A percentile compares a stretch with the other conserved stretches of the same genome.
Evolutionary conservation across 2,329 filamentous ascomycete species (phyloP).

Genomic region (Aureobasidium subglaciale): DNA sequence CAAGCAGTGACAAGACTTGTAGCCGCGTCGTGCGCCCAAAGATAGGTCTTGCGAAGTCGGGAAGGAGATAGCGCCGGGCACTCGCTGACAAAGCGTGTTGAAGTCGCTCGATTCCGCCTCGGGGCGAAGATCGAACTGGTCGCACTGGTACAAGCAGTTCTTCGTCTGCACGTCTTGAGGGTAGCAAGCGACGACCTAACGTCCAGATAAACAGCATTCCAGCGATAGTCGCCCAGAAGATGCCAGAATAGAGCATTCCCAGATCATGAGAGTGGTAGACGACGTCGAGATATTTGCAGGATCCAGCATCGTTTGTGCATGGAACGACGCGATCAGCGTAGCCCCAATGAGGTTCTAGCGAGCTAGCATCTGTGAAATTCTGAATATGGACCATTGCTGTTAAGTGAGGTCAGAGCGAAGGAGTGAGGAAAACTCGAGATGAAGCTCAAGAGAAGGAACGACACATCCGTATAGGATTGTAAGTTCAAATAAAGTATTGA

Average conservation of each 20-base stretch:
- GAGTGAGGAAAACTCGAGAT: background rate
- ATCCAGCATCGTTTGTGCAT: constrained; percentile 51
- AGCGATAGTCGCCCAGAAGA: constrained; percentile 50
- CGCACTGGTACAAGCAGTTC: constrained; percentile 21
- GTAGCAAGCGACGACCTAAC: background rate
- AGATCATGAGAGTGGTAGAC: constrained; percentile 50
- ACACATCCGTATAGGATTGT: background rate
- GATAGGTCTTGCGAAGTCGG: constrained; percentile 50
- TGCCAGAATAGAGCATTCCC: constrained; percentile 49
- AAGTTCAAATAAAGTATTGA: background rate
- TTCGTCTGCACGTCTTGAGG: constrained; percentile 25
- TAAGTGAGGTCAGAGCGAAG: background rate
- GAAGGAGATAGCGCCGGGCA: constrained; percentile 50
- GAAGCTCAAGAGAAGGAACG: background rate
- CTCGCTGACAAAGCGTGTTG: constrained; percentile 34
- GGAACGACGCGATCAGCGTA: constrained; percentile 50
- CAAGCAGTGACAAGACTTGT: constrained; percentile 55
- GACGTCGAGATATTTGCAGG: constrained; percentile 51
- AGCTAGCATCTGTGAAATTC: constrained; percentile 25
- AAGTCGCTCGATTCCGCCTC: constrained; percentile 25
- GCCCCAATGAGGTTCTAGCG: constrained; percentile 44
- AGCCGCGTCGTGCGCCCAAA: constrained; percentile 64
- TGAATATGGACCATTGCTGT: constrained; percentile 19
- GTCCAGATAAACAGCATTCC: constrained; percentile 36
- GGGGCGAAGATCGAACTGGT: constrained; percentile 31